A percentile compares a stretch with the other conserved stretches of the same genome.
Conservation (phyloP, 352 stramenopile species). For the Phytophthora meadii region DNA sequence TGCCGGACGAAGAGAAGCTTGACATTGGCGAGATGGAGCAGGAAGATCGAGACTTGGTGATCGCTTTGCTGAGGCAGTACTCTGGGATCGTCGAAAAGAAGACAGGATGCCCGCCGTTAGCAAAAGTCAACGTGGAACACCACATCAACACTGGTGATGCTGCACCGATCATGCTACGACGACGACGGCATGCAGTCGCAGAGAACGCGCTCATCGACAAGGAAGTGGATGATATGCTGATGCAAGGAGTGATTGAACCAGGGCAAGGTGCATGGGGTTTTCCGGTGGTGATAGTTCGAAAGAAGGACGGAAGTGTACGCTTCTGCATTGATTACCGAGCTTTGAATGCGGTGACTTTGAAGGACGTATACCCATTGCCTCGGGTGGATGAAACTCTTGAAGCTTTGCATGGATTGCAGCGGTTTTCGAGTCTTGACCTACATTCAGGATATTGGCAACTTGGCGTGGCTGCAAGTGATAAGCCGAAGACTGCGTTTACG, state of each 20-base stretch:
- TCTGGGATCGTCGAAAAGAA: too few species aligned
- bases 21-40: too few species aligned
- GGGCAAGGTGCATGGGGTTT: conserved; percentile 28
- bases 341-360: conserved; percentile 14
- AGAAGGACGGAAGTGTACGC: conserved; percentile 10
- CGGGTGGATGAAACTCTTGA: too few species aligned
- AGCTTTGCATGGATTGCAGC: too few species aligned
- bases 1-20: too few species aligned
- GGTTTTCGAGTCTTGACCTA: too few species aligned
- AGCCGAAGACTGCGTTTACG: too few species aligned
- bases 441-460: too few species aligned
- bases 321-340: conserved; percentile 38
- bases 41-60: too few species aligned
- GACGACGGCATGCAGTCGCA: not conserved
- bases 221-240: conserved; percentile 26
- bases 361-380: conserved; percentile 15
- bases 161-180: conserved; percentile 16
- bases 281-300: conserved; percentile 21
- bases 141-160: conserved; percentile 28
- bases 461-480: too few species aligned
- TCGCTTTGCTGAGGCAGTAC: too few species aligned
- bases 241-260: conserved; percentile 19
- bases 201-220: conserved; percentile 25
- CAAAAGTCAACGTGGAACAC: conserved; percentile 7
- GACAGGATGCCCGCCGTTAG: not conserved